These are phyloP conservation scores for Babesia bigemina DNA, from an alignment of 169 alveolate genomes.

Conservation along the genomic window DNA sequence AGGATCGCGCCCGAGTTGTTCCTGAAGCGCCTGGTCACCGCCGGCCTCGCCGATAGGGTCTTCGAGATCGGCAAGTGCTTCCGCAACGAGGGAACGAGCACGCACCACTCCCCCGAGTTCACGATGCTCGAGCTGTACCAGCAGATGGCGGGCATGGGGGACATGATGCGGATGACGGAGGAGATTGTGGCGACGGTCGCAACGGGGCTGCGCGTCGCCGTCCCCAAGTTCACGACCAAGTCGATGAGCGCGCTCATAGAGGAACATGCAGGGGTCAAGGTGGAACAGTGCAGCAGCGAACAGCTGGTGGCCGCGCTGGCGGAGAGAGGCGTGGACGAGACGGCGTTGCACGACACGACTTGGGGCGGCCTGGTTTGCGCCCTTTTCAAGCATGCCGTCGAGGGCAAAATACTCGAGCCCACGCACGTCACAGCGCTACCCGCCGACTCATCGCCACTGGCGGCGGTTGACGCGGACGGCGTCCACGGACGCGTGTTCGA, in stretches of 20 bases:
- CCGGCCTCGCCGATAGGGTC: constrained; percentile 95
- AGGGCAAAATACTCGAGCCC: constrained; percentile 53
- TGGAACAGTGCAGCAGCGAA: constrained; percentile 3
- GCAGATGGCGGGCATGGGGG: constrained; percentile 96
- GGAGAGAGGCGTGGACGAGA: constrained; percentile 83
- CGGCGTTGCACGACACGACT: constrained; percentile 86
- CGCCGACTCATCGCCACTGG: constrained; percentile 89
- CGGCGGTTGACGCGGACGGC: constrained; percentile 81
- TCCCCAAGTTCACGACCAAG: constrained; percentile 74
- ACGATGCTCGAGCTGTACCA: constrained; percentile 98
- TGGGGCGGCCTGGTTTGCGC: constrained; percentile 56
- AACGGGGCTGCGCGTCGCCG: constrained; percentile 81
- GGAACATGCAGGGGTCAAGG: constrained; percentile 44
- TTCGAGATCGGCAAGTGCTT: constrained; percentile 98
- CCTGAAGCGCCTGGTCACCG: constrained; percentile 95
- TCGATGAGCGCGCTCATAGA: constrained; percentile 39
- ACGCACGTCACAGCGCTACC: constrained; percentile 86
- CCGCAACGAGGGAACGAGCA: constrained; percentile 98
- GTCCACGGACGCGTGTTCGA: constrained; percentile 97
- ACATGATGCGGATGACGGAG: constrained; percentile 95
- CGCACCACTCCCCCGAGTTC: constrained; percentile 99
- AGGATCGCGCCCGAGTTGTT: constrained; percentile 99
- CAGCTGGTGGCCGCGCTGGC: constrained; percentile 73
- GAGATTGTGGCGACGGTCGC: constrained; percentile 89
- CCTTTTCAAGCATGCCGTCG: constrained; percentile 62